Conservation (phyloP, 2,329 filamentous ascomycete genomes). For the Thielaviopsis musarum region DNA sequence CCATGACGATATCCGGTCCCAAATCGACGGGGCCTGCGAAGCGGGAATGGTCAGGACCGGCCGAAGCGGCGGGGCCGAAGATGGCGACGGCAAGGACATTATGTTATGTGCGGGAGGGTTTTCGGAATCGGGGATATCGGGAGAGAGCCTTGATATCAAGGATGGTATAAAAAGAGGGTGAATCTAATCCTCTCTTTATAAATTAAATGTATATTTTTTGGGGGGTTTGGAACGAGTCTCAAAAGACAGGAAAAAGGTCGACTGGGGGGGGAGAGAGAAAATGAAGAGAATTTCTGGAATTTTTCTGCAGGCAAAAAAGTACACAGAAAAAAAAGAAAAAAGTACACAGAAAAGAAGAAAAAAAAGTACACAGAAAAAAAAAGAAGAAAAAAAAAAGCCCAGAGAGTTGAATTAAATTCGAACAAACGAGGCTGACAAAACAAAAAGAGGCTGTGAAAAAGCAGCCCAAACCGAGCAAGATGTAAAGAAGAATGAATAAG, state of each 20-base stretch:
- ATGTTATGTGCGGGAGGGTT: neutral
- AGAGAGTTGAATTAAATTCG: neutral
- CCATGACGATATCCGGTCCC: conserved; percentile 84
- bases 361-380: no score
- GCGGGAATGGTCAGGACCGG: conserved; percentile 11
- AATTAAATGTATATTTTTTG: no score
- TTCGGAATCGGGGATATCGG: neutral
- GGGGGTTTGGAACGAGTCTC: neutral
- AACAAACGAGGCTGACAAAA: neutral
- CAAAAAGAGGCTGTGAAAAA: neutral
- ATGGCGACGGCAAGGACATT: conserved; percentile 12
- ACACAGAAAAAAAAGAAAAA: neutral
- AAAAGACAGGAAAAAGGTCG: neutral
- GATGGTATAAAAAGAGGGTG: neutral
- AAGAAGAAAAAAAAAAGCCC: neutral
- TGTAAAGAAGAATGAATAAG: neutral
- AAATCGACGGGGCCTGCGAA: conserved; percentile 36
- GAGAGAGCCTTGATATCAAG: neutral
- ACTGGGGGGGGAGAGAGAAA: neutral
- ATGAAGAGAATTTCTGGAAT: neutral
- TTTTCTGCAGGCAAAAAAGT: neutral
- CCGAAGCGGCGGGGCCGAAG: conserved; percentile 7
- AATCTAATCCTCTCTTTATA: neutral
- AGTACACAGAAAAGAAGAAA: neutral
- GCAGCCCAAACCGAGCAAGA: neutral